phyloP scores from a whole-genome alignment of 2,329 filamentous ascomycete genomes.

The Tympanopsis confertula region DNA sequence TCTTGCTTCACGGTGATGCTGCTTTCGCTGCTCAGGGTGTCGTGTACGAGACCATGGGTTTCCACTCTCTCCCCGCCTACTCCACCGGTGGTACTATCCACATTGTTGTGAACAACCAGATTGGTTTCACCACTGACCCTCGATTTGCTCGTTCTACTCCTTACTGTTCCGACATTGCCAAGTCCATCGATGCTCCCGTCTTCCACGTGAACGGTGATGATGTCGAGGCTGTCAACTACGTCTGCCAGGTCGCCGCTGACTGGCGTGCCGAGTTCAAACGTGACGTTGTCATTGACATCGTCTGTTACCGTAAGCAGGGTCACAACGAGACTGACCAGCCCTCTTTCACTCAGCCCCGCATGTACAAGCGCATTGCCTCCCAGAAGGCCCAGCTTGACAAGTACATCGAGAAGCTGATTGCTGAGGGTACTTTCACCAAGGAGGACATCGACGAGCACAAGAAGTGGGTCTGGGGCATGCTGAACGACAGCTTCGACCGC shows the following conservation, averaged over 20 bases:
- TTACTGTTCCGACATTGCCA: conserved; percentile 98
- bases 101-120: conserved; percentile 98
- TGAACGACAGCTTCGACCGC: conserved; percentile 92
- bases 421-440: conserved; percentile 91
- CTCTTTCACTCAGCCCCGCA: conserved; percentile 96
- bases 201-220: conserved; percentile 99
- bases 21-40: conserved; percentile 94
- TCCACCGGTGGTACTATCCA: conserved; percentile 96
- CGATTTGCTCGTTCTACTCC: conserved; percentile 94
- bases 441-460: conserved; percentile 98
- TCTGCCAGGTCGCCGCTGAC: conserved; percentile 91
- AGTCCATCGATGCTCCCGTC: conserved; percentile 93
- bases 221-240: conserved; percentile 95
- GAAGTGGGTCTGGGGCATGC: conserved; percentile 98
- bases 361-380: conserved; percentile 94
- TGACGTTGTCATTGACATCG: conserved; percentile 93
- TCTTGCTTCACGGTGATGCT: conserved; percentile 91
- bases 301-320: conserved; percentile 97
- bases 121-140: conserved; percentile 97
- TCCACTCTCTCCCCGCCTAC: conserved; percentile 90
- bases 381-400: conserved; percentile 79
- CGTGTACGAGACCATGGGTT: conserved; percentile 96
- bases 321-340: conserved; percentile 99
- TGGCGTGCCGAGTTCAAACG: conserved; percentile 98
- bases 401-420: conserved; percentile 81